A percentile compares a stretch with the other conserved stretches of the same genome.
phyloP scores from a whole-genome alignment of 1,284 basidiomycete genomes.

The Apiotrichum porosum region DNA sequence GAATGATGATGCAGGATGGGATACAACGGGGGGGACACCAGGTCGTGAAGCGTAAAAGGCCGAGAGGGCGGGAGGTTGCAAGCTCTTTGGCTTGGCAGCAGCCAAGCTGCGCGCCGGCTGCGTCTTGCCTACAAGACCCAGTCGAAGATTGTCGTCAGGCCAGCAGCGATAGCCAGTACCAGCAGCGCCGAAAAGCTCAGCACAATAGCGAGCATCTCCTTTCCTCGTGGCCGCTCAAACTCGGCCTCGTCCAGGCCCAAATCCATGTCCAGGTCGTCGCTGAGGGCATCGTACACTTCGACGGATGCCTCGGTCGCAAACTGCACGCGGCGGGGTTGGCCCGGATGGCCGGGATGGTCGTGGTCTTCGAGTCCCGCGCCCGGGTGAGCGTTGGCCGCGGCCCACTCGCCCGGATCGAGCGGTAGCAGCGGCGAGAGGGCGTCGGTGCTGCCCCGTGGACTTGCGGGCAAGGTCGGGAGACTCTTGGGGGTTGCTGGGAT shows the following conservation, averaged over 20 bases:
- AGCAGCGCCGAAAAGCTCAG: slow-evolving; percentile 23
- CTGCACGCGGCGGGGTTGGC: slow-evolving; percentile 10
- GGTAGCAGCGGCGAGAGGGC: not conserved
- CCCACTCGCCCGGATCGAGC: slow-evolving; percentile 3
- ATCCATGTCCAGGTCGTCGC: not conserved
- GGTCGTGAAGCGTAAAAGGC: too few relatives aligned
- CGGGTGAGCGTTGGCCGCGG: slow-evolving; percentile 2
- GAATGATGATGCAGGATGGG: not conserved
- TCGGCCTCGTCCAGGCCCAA: slow-evolving; percentile 18
- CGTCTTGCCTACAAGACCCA: slow-evolving; percentile 35
- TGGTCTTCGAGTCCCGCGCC: too few relatives aligned
- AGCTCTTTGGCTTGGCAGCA: too few relatives aligned
- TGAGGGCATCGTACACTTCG: too few relatives aligned
- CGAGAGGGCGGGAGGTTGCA: too few relatives aligned
- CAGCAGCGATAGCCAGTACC: slow-evolving; percentile 31
- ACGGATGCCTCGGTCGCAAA: slow-evolving; percentile 5
- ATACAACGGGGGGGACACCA: too few relatives aligned
- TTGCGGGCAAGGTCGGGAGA: too few relatives aligned
- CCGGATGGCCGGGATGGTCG: too few relatives aligned
- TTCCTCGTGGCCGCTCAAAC: slow-evolving; percentile 31
- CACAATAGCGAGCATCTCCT: slow-evolving; percentile 29
- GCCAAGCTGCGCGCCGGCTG: too few relatives aligned
- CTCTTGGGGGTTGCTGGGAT: too few relatives aligned
- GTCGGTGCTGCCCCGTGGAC: too few relatives aligned
- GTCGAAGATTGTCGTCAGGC: slow-evolving; percentile 40